phyloP scores from a whole-genome alignment of 1,284 basidiomycete genomes.

The Papiliotrema nemorosa region DNA sequence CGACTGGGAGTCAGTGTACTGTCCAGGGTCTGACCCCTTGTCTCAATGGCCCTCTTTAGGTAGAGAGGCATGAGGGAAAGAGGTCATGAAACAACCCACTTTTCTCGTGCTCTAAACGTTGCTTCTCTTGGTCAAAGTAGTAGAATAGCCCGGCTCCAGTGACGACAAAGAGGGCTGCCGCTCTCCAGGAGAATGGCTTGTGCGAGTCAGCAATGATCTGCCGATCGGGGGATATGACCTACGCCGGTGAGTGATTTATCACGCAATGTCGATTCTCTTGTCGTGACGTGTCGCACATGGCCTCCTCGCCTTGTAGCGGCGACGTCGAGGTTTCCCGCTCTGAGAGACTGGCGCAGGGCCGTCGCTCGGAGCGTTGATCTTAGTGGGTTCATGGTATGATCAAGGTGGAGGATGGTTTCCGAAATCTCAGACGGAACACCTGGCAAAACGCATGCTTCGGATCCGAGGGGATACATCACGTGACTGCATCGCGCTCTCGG shows the following conservation, averaged over 20 bases:
- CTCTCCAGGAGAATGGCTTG: conserved; percentile 84
- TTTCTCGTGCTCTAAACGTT: conserved; percentile 67
- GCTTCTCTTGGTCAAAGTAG: conserved; percentile 88
- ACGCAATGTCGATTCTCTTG: conserved; percentile 1
- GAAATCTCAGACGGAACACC: neutral
- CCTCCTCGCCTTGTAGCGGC: neutral
- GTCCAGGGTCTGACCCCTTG: no score
- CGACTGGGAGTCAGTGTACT: conserved; percentile 52
- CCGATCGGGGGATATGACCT: conserved; percentile 2
- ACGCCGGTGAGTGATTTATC: conserved; percentile 12
- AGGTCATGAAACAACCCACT: conserved; percentile 52
- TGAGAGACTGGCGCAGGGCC: neutral
- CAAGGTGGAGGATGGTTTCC: neutral
- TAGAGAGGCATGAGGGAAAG: neutral
- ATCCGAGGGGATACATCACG: no score
- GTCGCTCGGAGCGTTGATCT: neutral
- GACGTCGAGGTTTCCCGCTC: neutral
- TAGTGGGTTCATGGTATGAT: conserved; percentile 1
- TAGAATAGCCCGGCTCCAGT: conserved; percentile 78
- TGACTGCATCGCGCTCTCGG: no score
- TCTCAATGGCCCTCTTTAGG: no score
- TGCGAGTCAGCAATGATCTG: conserved; percentile 13
- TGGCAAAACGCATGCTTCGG: no score
- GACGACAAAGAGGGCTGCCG: conserved; percentile 75
- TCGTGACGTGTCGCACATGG: neutral